Evolutionary conservation across 2,329 filamentous ascomycete species (phyloP).

Genomic region (Lasiodiplodia hormozganensis): DNA sequence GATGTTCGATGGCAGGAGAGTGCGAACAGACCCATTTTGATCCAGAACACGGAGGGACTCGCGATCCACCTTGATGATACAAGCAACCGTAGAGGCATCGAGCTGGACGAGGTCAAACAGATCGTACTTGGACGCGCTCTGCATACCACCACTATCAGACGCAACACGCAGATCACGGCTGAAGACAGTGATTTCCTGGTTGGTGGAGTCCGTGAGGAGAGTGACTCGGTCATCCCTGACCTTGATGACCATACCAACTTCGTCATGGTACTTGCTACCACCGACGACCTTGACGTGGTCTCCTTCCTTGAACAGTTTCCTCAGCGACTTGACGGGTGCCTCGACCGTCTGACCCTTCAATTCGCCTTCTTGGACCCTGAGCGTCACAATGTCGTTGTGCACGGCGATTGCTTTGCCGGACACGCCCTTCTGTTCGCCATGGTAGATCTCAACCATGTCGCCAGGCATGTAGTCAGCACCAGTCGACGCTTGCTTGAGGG

Average conservation of each 20-base stretch:
- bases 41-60: conserved; percentile 90
- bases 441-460: conserved; percentile 95
- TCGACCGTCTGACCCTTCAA: conserved; percentile 85
- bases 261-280: conserved; percentile 90
- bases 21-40: conserved; percentile 83
- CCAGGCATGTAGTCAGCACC: conserved; percentile 88
- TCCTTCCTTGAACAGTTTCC: conserved; percentile 90
- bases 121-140: conserved; percentile 84
- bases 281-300: conserved; percentile 99
- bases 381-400: conserved; percentile 88
- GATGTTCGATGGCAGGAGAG: conserved; percentile 88
- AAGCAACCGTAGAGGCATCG: conserved; percentile 89
- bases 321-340: conserved; percentile 87
- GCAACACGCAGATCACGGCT: conserved; percentile 96
- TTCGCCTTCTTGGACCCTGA: conserved; percentile 83
- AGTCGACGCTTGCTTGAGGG: conserved; percentile 81
- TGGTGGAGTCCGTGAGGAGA: conserved; percentile 88
- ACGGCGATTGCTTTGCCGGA: conserved; percentile 85
- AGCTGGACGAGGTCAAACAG: conserved; percentile 94
- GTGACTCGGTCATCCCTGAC: conserved; percentile 93
- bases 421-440: conserved; percentile 93
- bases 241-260: conserved; percentile 96
- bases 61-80: conserved; percentile 92
- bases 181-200: conserved; percentile 94
- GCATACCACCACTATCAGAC: conserved; percentile 86